Evolutionary conservation across 306 rosid species (phyloP).

Genomic region (Castanea crenata): DNA sequence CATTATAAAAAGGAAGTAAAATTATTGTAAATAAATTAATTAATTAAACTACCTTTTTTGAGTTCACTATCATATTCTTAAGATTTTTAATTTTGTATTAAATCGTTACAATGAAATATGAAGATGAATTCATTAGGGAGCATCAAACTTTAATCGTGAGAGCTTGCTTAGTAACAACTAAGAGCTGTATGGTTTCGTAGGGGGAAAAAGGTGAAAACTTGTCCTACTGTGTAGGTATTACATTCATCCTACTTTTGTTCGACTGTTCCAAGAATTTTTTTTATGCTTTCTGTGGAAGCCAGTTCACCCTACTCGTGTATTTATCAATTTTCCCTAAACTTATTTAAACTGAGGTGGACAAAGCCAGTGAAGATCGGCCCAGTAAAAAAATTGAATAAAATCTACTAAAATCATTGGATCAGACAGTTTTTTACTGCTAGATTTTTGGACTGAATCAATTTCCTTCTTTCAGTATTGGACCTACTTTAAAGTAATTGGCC

Average conservation of each 20-base stretch:
- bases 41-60: background rate
- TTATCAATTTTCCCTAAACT: background rate
- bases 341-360: background rate
- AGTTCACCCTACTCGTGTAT: no score
- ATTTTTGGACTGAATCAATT: conserved; percentile 10
- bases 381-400: background rate
- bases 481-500: conserved; percentile 11
- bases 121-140: no score
- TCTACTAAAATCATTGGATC: conserved; percentile 15
- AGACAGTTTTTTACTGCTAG: conserved; percentile 20
- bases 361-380: background rate
- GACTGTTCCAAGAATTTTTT: no score
- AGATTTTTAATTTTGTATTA: background rate
- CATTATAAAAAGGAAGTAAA: no score
- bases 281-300: no score
- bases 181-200: background rate
- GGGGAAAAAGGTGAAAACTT: background rate
- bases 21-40: no score
- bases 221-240: background rate
- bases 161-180: no score
- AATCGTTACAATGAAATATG: no score
- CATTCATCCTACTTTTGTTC: background rate
- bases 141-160: no score
- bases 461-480: conserved; percentile 8
- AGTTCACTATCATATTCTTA: background rate